Conservation (phyloP, 2,329 filamentous ascomycete genomes). For the Botrytis byssoidea region DNA sequence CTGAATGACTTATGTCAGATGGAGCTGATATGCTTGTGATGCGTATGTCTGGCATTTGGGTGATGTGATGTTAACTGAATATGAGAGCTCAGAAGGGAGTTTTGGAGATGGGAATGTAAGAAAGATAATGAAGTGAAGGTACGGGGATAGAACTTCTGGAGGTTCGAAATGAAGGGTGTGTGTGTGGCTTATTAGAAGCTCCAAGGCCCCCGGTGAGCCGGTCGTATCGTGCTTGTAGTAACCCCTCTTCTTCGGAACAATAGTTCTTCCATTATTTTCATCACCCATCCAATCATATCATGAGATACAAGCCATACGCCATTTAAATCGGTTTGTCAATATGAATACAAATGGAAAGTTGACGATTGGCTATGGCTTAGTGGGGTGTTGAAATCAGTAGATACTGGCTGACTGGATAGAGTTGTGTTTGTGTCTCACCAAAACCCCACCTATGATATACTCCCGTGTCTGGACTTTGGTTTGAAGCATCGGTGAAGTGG, state of each 20-base stretch:
- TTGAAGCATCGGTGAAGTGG: conserved; percentile 3
- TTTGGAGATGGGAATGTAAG: neutral
- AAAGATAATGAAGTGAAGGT: neutral
- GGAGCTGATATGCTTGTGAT: neutral
- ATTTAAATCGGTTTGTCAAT: neutral
- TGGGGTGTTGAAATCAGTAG: neutral
- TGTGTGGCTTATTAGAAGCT: neutral
- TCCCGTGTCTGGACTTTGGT: neutral
- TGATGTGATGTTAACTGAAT: neutral
- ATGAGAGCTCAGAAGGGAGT: neutral
- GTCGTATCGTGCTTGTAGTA: neutral
- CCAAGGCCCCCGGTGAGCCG: neutral
- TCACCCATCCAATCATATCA: neutral
- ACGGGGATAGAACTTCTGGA: neutral
- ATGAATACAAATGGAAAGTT: conserved; percentile 6
- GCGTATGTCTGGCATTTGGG: neutral
- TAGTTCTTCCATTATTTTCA: neutral
- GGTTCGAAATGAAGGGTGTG: neutral
- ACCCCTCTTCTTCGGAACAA: conserved; percentile 7
- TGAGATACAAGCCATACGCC: neutral
- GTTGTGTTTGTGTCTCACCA: neutral
- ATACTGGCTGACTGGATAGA: neutral
- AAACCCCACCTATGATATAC: neutral
- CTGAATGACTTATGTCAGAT: neutral
- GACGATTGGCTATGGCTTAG: neutral